Evolutionary conservation across 805 yeast genomes (phyloP).

Genomic region (Pichia occidentalis): DNA sequence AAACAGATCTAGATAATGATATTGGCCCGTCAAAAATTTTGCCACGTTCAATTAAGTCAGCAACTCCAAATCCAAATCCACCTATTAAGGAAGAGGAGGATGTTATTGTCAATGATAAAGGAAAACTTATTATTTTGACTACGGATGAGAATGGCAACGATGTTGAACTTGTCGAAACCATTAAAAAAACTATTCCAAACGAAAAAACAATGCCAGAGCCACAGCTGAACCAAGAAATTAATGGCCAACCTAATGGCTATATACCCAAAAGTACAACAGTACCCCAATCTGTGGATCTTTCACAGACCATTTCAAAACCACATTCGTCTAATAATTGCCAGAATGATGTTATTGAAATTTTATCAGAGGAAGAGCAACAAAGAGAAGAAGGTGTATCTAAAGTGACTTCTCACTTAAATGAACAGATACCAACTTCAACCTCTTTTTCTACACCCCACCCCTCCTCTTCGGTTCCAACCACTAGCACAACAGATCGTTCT

Average conservation of each 20-base stretch:
- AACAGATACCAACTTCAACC: neutral
- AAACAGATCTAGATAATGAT: conserved; percentile 8
- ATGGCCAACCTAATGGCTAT: no score
- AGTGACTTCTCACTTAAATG: neutral
- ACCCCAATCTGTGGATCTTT: no score
- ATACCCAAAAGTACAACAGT: no score
- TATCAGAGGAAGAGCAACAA: conserved; percentile 10
- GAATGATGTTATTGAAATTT: conserved; percentile 6
- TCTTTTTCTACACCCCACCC: neutral
- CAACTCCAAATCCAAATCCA: neutral
- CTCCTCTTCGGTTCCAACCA: neutral
- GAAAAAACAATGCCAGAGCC: no score
- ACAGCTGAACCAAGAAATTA: no score
- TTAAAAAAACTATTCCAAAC: no score
- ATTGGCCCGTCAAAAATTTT: conserved; percentile 5
- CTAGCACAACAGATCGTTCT: neutral
- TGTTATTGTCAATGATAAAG: conserved; percentile 8
- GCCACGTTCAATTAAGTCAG: neutral
- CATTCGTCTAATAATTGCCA: no score
- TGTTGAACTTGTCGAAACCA: neutral
- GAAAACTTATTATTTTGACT: conserved; percentile 6
- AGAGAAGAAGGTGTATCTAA: no score
- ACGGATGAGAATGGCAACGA: conserved; percentile 6
- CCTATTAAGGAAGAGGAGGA: conserved; percentile 12
- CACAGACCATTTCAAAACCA: no score